Evolutionary conservation across 2,329 filamentous ascomycete genomes (phyloP).

Genomic region (Paramyrothecium roridum): DNA sequence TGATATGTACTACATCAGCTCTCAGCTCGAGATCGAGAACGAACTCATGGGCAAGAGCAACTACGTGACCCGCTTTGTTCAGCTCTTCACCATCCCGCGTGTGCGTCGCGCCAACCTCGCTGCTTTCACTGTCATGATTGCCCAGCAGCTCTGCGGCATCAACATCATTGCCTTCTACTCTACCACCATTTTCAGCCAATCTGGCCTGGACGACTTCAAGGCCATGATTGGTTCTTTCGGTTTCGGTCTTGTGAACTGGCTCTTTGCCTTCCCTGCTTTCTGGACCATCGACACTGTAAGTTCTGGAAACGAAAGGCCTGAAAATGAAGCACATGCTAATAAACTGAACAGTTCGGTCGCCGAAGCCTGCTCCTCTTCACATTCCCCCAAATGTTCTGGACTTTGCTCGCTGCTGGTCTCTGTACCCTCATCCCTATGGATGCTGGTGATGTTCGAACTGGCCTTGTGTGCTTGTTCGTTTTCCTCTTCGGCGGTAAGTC

Average conservation of each 20-base stretch:
- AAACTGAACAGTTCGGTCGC: constrained; percentile 46
- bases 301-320: not conserved
- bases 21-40: constrained; percentile 39
- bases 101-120: constrained; percentile 70
- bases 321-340: constrained; percentile 5
- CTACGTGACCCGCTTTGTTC: constrained; percentile 46
- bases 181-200: constrained; percentile 56
- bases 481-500: constrained; percentile 54
- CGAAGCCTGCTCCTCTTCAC: constrained; percentile 61
- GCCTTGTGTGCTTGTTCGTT: constrained; percentile 57
- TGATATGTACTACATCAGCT: constrained; percentile 54
- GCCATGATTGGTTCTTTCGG: constrained; percentile 49
- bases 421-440: constrained; percentile 31
- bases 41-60: constrained; percentile 32
- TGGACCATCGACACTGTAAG: constrained; percentile 60
- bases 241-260: constrained; percentile 56
- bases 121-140: constrained; percentile 77
- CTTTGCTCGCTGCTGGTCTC: constrained; percentile 42
- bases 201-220: constrained; percentile 51
- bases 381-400: constrained; percentile 64
- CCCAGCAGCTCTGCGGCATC: constrained; percentile 66
- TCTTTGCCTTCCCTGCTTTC: constrained; percentile 64
- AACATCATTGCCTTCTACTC: constrained; percentile 76
- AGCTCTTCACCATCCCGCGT: constrained; percentile 67
- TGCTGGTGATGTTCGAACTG: constrained; percentile 40